Base-by-base conservation (phyloP, 2,329 filamentous ascomycete genomes). In the Tothia fuscella region DNA sequence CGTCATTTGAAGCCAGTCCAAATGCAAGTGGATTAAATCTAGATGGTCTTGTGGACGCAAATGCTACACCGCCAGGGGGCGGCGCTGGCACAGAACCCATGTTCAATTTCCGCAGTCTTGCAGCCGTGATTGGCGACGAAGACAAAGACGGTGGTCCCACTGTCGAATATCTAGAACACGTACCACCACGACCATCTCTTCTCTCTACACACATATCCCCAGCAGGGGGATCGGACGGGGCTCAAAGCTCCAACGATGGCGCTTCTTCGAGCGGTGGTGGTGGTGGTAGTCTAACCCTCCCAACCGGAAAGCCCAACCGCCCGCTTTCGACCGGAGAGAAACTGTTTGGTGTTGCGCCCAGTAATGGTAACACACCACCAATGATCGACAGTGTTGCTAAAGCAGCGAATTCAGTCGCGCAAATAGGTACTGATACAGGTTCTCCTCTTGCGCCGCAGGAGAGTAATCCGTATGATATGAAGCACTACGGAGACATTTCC, bases 21-120 rank as follows among this genome's bases (percentile, higher is more conserved):
- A 71, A 67, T 35, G 67, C 66, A 1, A 79, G 74, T 47, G 71
- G 70, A 4, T 53, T 72, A 2, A 76, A 71, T 32, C 57, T 75
- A 2, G 65, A 31, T 16, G 19, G 21, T 42, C 7, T 19, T 10
- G 14, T 20, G 10, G 20, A 14, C 4, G 46, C 42, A 3, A 26
- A 41, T 10, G 37, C 7, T n/a, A 60, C 65, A 5, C 71, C 72
- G 19, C 65, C 69, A 4, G 62, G 63, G 49, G 62, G 62, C 49
- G 63, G 61, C 5, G 71, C 66, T 4, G 69, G 70, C 34, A 64
- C 71, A 0, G 88, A 95, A 55, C 76, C 86, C 3, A 77, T 94
- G 74, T 91, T 93, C 61, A 95, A 94, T 58, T 95, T 95, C 56
- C 72, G 78, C 43, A 94, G 86, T 50, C 65, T 96, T 17, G 83